A percentile compares a stretch with the other conserved stretches of the same genome.
These are phyloP conservation scores for Tuber calosporum DNA, from an alignment of 495 filamentous ascomycete genomes.

Conservation along the genomic window DNA sequence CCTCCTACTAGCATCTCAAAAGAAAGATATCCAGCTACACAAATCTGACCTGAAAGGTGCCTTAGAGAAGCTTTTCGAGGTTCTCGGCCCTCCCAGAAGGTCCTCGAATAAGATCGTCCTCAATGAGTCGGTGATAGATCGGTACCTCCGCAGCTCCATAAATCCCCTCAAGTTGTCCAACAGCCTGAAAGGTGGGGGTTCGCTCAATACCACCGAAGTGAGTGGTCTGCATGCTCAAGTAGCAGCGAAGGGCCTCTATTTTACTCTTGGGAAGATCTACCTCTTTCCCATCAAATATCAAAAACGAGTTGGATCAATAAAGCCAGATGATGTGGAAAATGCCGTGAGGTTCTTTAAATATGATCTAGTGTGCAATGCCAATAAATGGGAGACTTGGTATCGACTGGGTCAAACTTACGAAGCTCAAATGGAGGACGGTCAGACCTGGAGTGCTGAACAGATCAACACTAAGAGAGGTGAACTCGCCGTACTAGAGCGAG, in stretches of 20 bases:
- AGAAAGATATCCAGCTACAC: slow-evolving; percentile 83
- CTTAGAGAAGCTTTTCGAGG: slow-evolving; percentile 80
- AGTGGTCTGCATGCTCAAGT: slow-evolving; percentile 52
- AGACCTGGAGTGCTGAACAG: slow-evolving; percentile 92
- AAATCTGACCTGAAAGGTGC: slow-evolving; percentile 81
- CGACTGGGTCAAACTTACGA: slow-evolving; percentile 88
- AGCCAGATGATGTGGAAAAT: slow-evolving; percentile 78
- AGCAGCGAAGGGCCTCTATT: slow-evolving; percentile 85
- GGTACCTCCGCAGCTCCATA: slow-evolving; percentile 70
- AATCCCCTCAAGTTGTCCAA: slow-evolving; percentile 74
- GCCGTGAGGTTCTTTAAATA: slow-evolving; percentile 73
- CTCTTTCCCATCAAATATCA: slow-evolving; percentile 81
- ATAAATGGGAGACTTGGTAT: slow-evolving; percentile 95
- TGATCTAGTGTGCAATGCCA: slow-evolving; percentile 75
- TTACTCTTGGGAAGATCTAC: slow-evolving; percentile 77
- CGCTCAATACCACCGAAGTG: slow-evolving; percentile 51
- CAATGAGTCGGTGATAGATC: slow-evolving; percentile 48
- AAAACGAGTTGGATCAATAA: slow-evolving; percentile 66
- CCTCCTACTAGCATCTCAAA: slow-evolving; percentile 66
- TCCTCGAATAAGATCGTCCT: slow-evolving; percentile 35
- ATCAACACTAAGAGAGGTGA: slow-evolving; percentile 78
- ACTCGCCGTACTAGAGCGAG: slow-evolving; percentile 65
- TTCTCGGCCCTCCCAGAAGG: slow-evolving; percentile 50
- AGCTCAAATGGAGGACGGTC: slow-evolving; percentile 79
- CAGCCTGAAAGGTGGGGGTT: slow-evolving; percentile 66